These are phyloP conservation scores for Heracleum sosnowskyi DNA, from an alignment of 129 eudicot species.

Conservation along the genomic window DNA sequence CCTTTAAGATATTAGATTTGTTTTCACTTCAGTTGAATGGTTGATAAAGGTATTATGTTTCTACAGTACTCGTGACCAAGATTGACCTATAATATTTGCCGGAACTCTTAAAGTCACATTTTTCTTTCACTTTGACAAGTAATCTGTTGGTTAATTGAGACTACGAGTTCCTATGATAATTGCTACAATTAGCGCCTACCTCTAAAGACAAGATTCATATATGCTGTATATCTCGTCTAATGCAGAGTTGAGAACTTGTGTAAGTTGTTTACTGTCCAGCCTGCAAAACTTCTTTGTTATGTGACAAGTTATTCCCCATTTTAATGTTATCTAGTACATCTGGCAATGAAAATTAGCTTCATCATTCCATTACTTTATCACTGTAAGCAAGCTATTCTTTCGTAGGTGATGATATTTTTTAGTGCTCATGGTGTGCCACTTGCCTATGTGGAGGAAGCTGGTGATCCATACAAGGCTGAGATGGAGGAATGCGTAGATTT, in stretches of 20 bases:
- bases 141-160: background rate
- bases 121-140: background rate
- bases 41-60: background rate
- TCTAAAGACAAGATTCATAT: background rate
- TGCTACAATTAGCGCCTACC: background rate
- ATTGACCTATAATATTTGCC: background rate
- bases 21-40: background rate
- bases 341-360: background rate
- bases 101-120: background rate
- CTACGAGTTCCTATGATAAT: background rate
- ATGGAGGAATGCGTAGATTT: slow-evolving; percentile 99
- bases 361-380: background rate
- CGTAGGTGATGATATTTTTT: slow-evolving; percentile 91
- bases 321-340: background rate
- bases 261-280: background rate
- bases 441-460: slow-evolving; percentile 99
- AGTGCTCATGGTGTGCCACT: slow-evolving; percentile 98
- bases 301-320: background rate
- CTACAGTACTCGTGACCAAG: background rate
- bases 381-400: slow-evolving; percentile 12
- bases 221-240: background rate
- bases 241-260: background rate
- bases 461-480: slow-evolving; percentile 99
- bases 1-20: background rate
- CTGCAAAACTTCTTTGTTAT: background rate